Conservation (phyloP, 2,329 filamentous ascomycete species). For the Chaetomiaceae sp. region DNA sequence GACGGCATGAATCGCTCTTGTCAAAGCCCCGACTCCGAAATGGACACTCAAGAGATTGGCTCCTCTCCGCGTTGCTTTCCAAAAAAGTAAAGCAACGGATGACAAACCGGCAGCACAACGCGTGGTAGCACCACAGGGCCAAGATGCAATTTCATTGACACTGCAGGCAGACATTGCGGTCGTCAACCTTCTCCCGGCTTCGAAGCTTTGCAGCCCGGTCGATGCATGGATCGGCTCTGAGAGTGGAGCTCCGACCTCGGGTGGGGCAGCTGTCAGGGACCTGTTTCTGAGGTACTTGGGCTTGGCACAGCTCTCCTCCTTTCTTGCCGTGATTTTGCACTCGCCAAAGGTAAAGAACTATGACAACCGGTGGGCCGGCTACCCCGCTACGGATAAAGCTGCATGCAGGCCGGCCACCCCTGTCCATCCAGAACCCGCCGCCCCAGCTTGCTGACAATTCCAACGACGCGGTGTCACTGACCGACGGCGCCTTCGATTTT, state of each 20-base stretch:
- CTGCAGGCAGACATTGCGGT: background rate
- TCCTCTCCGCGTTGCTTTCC: no score
- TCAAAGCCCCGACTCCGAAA: no score
- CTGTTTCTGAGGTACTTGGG: constrained; percentile 1
- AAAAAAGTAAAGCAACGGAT: no score
- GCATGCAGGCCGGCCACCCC: constrained; percentile 16
- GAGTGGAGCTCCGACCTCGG: constrained; percentile 14
- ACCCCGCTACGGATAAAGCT: constrained; percentile 2
- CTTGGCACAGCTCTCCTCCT: background rate
- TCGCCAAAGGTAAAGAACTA: background rate
- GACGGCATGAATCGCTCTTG: no score
- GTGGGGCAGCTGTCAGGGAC: constrained; percentile 7
- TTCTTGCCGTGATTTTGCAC: background rate
- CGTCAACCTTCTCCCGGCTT: background rate
- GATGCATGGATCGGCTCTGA: background rate
- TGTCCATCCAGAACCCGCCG: background rate
- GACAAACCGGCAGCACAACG: no score
- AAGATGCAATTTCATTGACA: no score
- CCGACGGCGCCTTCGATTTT: background rate
- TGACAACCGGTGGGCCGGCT: background rate
- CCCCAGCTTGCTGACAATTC: constrained; percentile 17
- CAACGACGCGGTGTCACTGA: background rate
- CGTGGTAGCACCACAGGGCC: no score
- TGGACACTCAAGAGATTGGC: no score
- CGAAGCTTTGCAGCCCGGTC: background rate